Percentiles rank a stretch among this genome's conserved stretches.
These are phyloP conservation scores for Fusarium citri DNA, from an alignment of 2,329 filamentous ascomycete species.

Conservation along the genomic window DNA sequence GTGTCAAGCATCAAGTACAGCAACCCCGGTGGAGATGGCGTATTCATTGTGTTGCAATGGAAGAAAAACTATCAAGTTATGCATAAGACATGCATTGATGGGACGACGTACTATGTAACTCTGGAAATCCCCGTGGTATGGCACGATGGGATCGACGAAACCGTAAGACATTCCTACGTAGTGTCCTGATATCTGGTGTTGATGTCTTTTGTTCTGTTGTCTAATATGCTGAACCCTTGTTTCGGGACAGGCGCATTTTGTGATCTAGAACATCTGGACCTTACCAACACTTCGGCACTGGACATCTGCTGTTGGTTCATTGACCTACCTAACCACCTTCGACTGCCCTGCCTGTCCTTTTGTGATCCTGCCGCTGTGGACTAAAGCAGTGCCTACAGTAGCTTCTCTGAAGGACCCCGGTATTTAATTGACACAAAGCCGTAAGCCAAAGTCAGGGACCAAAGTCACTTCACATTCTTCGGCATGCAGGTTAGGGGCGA, in stretches of 20 bases:
- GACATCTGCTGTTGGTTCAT: slow-evolving; percentile 24
- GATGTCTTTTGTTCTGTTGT: background rate
- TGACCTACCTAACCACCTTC: slow-evolving; percentile 6
- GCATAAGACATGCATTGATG: slow-evolving; percentile 38
- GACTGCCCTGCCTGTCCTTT: background rate
- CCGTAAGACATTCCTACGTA: slow-evolving; percentile 13
- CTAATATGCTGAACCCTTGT: slow-evolving; percentile 19
- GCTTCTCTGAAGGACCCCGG: slow-evolving; percentile 14
- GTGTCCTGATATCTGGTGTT: background rate
- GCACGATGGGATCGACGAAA: slow-evolving; percentile 28
- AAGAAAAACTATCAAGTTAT: slow-evolving; percentile 23
- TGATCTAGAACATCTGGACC: slow-evolving; percentile 19
- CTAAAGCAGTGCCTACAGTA: slow-evolving; percentile 24
- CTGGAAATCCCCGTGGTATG: slow-evolving; percentile 33
- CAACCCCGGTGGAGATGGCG: slow-evolving; percentile 2
- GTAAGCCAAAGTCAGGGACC: slow-evolving; percentile 6
- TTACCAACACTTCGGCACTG: slow-evolving; percentile 14
- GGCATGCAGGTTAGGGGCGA: slow-evolving; percentile 5
- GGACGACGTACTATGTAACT: slow-evolving; percentile 40
- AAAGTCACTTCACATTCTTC: background rate
- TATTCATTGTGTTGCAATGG: slow-evolving; percentile 21
- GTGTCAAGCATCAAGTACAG: slow-evolving; percentile 8
- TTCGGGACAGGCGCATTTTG: slow-evolving; percentile 1
- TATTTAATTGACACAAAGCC: background rate
- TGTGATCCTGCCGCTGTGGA: slow-evolving; percentile 6